A percentile compares a stretch with the other conserved stretches of the same genome.
Conservation (phyloP, 2,329 filamentous ascomycete genomes). For the Botryosphaeria dothidea region DNA sequence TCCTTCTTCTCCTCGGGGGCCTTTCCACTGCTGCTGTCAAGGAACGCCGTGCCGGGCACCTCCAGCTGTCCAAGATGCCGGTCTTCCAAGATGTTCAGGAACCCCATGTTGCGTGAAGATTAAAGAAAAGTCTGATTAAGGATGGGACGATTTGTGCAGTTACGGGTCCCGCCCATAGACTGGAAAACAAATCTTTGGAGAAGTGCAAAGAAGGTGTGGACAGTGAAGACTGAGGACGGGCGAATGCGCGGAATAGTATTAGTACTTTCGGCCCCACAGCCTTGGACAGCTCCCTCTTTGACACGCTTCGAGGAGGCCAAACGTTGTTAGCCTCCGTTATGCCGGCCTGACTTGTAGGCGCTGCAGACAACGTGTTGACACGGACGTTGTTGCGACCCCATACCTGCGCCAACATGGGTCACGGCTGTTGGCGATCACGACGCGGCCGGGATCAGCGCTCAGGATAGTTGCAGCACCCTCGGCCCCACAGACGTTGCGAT, state of each 20-base stretch:
- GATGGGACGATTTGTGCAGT: neutral
- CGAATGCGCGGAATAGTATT: neutral
- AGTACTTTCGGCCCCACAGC: neutral
- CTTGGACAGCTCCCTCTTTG: neutral
- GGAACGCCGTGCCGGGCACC: slow-evolving; percentile 37
- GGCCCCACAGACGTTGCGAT: neutral
- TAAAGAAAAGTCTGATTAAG: neutral
- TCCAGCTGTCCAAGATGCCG: slow-evolving; percentile 29
- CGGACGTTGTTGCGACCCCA: neutral
- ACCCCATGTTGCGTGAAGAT: slow-evolving; percentile 28
- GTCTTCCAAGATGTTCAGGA: slow-evolving; percentile 37
- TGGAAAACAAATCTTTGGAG: neutral
- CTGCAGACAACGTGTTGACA: slow-evolving; percentile 1
- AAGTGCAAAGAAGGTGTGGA: neutral
- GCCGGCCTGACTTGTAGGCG: neutral
- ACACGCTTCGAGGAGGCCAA: slow-evolving; percentile 5
- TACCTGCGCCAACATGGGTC: neutral
- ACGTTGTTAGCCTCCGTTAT: neutral
- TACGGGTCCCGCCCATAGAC: neutral
- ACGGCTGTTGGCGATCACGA: neutral
- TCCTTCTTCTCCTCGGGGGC: slow-evolving; percentile 18
- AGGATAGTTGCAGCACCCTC: neutral
- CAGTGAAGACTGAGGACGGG: neutral
- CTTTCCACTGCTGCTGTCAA: slow-evolving; percentile 29
- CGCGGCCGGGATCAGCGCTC: neutral